Base-by-base conservation (phyloP, 2,329 filamentous ascomycete species). In the Fusarium beomiforme region DNA sequence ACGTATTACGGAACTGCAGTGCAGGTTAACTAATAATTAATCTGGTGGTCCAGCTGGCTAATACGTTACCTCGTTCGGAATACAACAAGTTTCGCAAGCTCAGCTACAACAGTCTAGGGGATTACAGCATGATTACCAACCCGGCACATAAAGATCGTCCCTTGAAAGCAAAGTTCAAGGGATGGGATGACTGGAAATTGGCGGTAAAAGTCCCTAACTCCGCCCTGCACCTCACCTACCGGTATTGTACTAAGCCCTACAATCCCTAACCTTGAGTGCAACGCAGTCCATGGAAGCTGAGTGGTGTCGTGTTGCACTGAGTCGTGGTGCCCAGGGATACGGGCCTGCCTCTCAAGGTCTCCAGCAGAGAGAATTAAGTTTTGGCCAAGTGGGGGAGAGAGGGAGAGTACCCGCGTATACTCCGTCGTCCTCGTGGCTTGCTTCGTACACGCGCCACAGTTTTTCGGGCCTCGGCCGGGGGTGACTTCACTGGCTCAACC, bases 111-210 rank as follows among this genome's bases (percentile, higher is more conserved):
- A 56, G 19, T 26, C 14, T 33, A 44, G 44, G 7, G 19, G 42
- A 64, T 71, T 64, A 71, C 54, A 64, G 24, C 26, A 64, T 64
- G 63, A 69, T 71, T 53, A 71, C 68, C 68, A 68, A 71, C 68
- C 57, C 58, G 39, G 50, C 55, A 66, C 34, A 60, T 60, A 29
- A 61, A 51, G 41, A 64, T 53, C 17, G 31, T 37, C 47, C 17
- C 47, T 37, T 23, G 19, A 51, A 23, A 51, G 47, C 16, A 37
- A 36, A 24, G 31, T 24, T 5, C n/a, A 21, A 60, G 24, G 21
- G 19, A 37, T 33, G 23, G n/a, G 36, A 34, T 59, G 54, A 43
- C 46, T 53, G 53, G 39, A 59, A 34, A 59, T 47, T 42, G 14
- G 31, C 42, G 62, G 67, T 41, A 63, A 51, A 33, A 8, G 37